Evolutionary conservation across 2,329 filamentous ascomycete species (phyloP), one percentile per base, ranked within the genome.

Genomic region (Aphanoascus verrucosus): DNA sequence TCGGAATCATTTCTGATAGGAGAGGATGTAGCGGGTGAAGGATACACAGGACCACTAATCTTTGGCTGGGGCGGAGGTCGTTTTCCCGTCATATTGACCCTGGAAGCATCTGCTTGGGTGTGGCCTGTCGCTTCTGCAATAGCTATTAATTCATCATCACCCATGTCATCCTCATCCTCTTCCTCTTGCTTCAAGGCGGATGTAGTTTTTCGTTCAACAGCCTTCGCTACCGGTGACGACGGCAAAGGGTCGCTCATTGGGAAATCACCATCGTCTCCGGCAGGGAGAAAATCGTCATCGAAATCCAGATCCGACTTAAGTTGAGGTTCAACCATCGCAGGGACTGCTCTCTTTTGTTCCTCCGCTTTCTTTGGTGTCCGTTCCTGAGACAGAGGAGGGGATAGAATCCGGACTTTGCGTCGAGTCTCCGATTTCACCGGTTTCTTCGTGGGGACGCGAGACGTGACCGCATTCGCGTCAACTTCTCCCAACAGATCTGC

Each of bases 221-320:
- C 86, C 62, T 89, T 90, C 41, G 81, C 80, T 5, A 88, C 82
- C 0, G 93, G 93, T 1, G 93, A 97, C 0, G 91, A 97, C 9
- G 87, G 89, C 40, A 85, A 76, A 1, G 84, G 82, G 63, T 96
- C 90, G 66, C 86, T 90, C 83, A 93, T 91, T n/a, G 77, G 77
- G n/a, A 87, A 71, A 63, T 84, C 82, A 58, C 93, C 84, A 52
- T 89, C 85, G 54, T 82, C 77, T 57, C 80, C 77, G 31, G 75
- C 76, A 50, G 73, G 69, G 43, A 51, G 35, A 3, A 50, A n/a
- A 72, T 61, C 72, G 70, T 63, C 70, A 35, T 73, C 74, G 52
- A 81, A 75, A 23, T 74, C 68, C 9, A 77, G 68, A n/a, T 58
- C 37, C 3, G 41, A 46, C 7, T 52, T 56, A 47, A 14, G 49